Evolutionary conservation across 2,329 filamentous ascomycete species (phyloP), one percentile per base, ranked within the genome.

Genomic region (Sarocladiaceae sp.): DNA sequence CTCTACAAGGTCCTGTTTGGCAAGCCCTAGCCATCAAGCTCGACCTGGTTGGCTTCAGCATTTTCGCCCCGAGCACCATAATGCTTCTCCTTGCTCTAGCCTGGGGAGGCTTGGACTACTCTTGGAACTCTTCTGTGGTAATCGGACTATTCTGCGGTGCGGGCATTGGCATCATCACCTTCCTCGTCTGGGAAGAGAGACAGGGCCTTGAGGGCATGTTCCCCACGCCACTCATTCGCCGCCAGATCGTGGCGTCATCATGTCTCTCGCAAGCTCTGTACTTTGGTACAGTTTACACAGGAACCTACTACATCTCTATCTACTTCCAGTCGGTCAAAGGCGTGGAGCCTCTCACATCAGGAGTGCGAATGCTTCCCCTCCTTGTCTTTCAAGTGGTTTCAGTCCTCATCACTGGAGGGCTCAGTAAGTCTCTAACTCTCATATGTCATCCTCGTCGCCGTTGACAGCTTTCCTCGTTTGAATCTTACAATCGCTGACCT

Each of bases 151-250:
- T 72, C 43, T 54, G 58, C 34, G 67, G 67, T 10, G 48, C 63
- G 2, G 61, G 49, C 2, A 59, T 52, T 2, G 55, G 58, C 0
- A 50, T 61, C 3, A 33, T 61, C 2, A 24, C 63, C 6, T 73
- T 69, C 50, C 12, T 63, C 3, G 34, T 55, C 7, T 72, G 69
- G 66, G 64, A 74, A 35, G 56, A 51, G 46, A 53, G 54, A 12
- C 50, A 53, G 47, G 70, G 68, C 7, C 70, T 72, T 18, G 56
- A 66, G 2, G 72, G 72, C 24, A 72, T 76, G 62, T 57, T 78
- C 1, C 64, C 69, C 0, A 58, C 61, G 3, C 61, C 65, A 0
- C 57, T 77, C 29, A 41, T 74, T 9, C 52, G 50, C 10, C 57
- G 62, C 15, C 63, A 69, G 2, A 55, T 63, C 13, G 62, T 75